A percentile compares a stretch with the other conserved stretches of the same genome.
Evolutionary conservation across 1,284 basidiomycete genomes (phyloP).

Genomic region (Puccinia hordei): DNA sequence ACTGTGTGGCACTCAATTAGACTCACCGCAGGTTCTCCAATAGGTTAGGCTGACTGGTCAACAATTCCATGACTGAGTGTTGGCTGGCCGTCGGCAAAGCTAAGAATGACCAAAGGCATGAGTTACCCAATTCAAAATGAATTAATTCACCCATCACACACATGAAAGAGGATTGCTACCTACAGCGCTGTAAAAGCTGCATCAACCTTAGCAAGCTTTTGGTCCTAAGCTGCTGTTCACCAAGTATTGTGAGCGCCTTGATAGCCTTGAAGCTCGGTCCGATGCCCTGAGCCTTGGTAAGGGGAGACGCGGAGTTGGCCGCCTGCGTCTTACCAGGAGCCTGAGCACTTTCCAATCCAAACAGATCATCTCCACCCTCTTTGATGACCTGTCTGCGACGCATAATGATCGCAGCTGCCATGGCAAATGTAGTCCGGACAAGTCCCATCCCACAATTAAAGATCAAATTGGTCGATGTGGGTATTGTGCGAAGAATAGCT

Average conservation of each 20-base stretch:
- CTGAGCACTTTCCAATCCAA: slow-evolving; percentile 66
- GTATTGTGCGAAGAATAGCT: slow-evolving; percentile 75
- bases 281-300: not conserved
- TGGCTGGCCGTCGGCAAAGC: slow-evolving; percentile 55
- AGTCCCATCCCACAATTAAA: slow-evolving; percentile 98
- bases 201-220: slow-evolving; percentile 55
- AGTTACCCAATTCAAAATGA: not conserved
- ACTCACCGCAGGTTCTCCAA: slow-evolving; percentile 83
- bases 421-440: slow-evolving; percentile 93
- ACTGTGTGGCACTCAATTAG: slow-evolving; percentile 59
- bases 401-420: slow-evolving; percentile 88
- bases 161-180: slow-evolving; percentile 30
- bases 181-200: slow-evolving; percentile 56
- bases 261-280: slow-evolving; percentile 43
- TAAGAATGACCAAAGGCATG: not conserved
- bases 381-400: slow-evolving; percentile 82
- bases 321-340: slow-evolving; percentile 58
- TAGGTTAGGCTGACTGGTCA: slow-evolving; percentile 75
- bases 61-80: slow-evolving; percentile 75
- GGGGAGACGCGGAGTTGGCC: not conserved
- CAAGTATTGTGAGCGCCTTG: slow-evolving; percentile 52
- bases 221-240: slow-evolving; percentile 54
- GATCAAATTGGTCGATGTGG: slow-evolving; percentile 77
- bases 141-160: not conserved
- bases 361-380: slow-evolving; percentile 76